Percentiles rank a stretch among this genome's conserved stretches.
These are phyloP conservation scores for Conoideocrella luteorostrata DNA, from an alignment of 2,329 filamentous ascomycete genomes.

Conservation along the genomic window DNA sequence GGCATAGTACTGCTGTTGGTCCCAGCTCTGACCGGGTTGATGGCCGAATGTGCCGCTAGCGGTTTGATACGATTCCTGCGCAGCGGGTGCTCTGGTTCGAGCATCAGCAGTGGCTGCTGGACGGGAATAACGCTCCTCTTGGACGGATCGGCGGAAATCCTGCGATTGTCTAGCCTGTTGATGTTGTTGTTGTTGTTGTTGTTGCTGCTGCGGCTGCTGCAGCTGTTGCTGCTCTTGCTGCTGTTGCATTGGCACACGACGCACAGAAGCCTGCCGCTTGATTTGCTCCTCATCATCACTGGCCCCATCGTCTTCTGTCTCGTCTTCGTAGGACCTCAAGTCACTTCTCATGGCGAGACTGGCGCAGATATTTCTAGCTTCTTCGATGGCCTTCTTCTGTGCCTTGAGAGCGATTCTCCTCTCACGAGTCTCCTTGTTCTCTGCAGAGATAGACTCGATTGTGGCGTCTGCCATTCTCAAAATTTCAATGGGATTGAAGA, in stretches of 20 bases:
- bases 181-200: conserved; percentile 11
- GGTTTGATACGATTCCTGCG: conserved; percentile 15
- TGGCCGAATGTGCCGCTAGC: conserved; percentile 16
- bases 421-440: conserved; percentile 47
- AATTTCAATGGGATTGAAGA: conserved; percentile 48
- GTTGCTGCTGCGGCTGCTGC: conserved; percentile 11
- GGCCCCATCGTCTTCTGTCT: conserved; percentile 23
- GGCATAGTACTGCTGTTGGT: conserved; percentile 8
- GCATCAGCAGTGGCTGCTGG: conserved; percentile 1
- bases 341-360: conserved; percentile 47
- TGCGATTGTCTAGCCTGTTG: conserved; percentile 9
- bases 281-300: conserved; percentile 25
- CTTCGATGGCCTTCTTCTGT: conserved; percentile 44
- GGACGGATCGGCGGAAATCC: conserved; percentile 6
- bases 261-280: not conserved
- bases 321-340: conserved; percentile 33
- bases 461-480: conserved; percentile 37
- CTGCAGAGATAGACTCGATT: conserved; percentile 44
- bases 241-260: conserved; percentile 4
- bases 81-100: conserved; percentile 15
- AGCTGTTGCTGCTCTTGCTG: conserved; percentile 11
- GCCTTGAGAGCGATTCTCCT: conserved; percentile 39
- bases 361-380: conserved; percentile 43
- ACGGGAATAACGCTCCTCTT: conserved; percentile 6
- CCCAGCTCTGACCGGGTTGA: conserved; percentile 10